Conservation (phyloP, 2,329 filamentous ascomycete genomes). For the Polytolypa hystricis region DNA sequence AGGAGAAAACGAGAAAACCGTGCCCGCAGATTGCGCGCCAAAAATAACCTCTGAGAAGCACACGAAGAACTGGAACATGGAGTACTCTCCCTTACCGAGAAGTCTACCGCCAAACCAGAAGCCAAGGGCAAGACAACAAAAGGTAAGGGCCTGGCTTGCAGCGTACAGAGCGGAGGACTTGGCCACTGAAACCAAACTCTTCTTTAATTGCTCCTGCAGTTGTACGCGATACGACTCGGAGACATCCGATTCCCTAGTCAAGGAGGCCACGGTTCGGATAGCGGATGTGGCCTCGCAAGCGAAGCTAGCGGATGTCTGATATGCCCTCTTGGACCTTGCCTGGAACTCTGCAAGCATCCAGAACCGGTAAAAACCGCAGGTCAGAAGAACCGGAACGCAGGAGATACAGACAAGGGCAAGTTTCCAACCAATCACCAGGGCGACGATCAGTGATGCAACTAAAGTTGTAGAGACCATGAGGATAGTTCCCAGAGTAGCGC, state of each 20-base stretch:
- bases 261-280: slow-evolving; percentile 82
- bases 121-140: slow-evolving; percentile 72
- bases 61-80: slow-evolving; percentile 80
- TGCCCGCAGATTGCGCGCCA: slow-evolving; percentile 81
- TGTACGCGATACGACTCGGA: slow-evolving; percentile 57
- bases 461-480: slow-evolving; percentile 72
- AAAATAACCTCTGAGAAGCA: slow-evolving; percentile 84
- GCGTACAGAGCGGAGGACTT: slow-evolving; percentile 73
- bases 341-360: slow-evolving; percentile 73
- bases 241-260: slow-evolving; percentile 79
- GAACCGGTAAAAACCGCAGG: slow-evolving; percentile 79
- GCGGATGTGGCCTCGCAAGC: slow-evolving; percentile 90
- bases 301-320: slow-evolving; percentile 70
- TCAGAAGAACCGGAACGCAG: slow-evolving; percentile 64
- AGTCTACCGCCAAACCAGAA: slow-evolving; percentile 87
- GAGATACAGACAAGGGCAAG: slow-evolving; percentile 71
- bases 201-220: slow-evolving; percentile 54
- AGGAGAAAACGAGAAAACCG: slow-evolving; percentile 78
- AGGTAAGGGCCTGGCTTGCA: slow-evolving; percentile 70
- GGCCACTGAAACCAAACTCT: slow-evolving; percentile 60
- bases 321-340: slow-evolving; percentile 64
- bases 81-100: slow-evolving; percentile 59
- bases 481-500: slow-evolving; percentile 76
- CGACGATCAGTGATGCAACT: slow-evolving; percentile 57
- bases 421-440: slow-evolving; percentile 76